phyloP scores from a whole-genome alignment of 2,329 filamentous ascomycete genomes.

The Exutisphaerella laricina region DNA sequence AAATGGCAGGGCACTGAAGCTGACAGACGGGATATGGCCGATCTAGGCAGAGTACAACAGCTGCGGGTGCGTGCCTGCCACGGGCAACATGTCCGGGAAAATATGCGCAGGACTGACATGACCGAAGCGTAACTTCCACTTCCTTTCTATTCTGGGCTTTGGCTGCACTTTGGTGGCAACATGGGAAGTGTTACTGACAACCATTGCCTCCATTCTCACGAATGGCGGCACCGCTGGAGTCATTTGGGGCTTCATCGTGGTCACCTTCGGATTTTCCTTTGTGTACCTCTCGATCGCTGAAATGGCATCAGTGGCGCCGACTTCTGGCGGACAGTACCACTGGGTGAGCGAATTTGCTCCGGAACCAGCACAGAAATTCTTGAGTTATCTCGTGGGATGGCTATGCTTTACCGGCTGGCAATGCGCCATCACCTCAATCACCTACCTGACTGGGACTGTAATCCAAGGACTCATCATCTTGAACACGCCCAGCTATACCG shows the following conservation, averaged over 20 bases:
- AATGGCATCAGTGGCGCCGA: conserved; percentile 35
- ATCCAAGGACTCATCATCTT: conserved; percentile 15
- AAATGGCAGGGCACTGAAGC: conserved; percentile 22
- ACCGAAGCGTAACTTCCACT: conserved; percentile 19
- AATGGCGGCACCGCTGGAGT: conserved; percentile 30
- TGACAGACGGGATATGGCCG: conserved; percentile 22
- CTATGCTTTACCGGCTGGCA: conserved; percentile 35
- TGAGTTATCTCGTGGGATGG: conserved; percentile 36
- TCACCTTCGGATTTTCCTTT: conserved; percentile 31
- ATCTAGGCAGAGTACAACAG: conserved; percentile 22
- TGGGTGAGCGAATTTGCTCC: conserved; percentile 39
- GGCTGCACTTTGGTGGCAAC: conserved; percentile 20
- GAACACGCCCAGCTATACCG: conserved; percentile 12
- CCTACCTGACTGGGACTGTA: conserved; percentile 37
- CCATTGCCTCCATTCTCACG: conserved; percentile 8
- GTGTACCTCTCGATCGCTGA: conserved; percentile 33
- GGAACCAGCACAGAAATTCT: conserved; percentile 34
- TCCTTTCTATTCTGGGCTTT: conserved; percentile 24
- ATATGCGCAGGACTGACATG: not conserved
- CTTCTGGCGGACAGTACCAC: conserved; percentile 22
- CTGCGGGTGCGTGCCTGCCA: conserved; percentile 8
- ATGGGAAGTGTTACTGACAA: conserved; percentile 16
- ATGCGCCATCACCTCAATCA: conserved; percentile 38
- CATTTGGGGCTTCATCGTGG: conserved; percentile 34
- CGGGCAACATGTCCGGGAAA: no score